Conservation (phyloP, 2,329 filamentous ascomycete species). For the Seiridium cupressi region DNA sequence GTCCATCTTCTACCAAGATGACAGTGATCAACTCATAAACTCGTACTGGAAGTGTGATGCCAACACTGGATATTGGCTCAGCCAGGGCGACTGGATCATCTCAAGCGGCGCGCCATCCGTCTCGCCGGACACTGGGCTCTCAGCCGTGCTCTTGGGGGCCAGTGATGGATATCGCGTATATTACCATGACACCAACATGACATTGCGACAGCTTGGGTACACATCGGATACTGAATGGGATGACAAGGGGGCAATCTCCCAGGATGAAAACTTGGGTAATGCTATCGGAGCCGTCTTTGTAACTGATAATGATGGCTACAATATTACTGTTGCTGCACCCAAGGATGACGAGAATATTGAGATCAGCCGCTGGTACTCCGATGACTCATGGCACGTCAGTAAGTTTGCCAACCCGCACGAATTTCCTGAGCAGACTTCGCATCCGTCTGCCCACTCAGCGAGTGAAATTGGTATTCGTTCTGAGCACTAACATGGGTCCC, state of each 20-base stretch:
- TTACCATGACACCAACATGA: slow-evolving; percentile 31
- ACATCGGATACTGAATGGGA: slow-evolving; percentile 24
- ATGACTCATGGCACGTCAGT: slow-evolving; percentile 32
- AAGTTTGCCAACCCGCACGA: slow-evolving; percentile 9
- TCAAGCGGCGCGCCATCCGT: slow-evolving; percentile 22
- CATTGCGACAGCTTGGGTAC: slow-evolving; percentile 31
- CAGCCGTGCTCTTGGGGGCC: slow-evolving; percentile 28
- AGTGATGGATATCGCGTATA: slow-evolving; percentile 34
- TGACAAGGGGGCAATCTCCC: slow-evolving; percentile 29
- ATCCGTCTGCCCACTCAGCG: no score
- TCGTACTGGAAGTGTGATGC: slow-evolving; percentile 31
- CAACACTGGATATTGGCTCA: slow-evolving; percentile 29
- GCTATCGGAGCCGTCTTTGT: slow-evolving; percentile 28
- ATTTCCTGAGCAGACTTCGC: neutral
- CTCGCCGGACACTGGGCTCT: slow-evolving; percentile 27
- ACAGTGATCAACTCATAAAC: slow-evolving; percentile 28
- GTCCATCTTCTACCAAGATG: slow-evolving; percentile 33
- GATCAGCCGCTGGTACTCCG: slow-evolving; percentile 23
- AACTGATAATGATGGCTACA: slow-evolving; percentile 15
- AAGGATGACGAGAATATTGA: slow-evolving; percentile 31
- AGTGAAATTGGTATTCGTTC: no score
- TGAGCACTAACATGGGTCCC: neutral
- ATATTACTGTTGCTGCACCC: slow-evolving; percentile 33
- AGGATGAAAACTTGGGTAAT: slow-evolving; percentile 23
- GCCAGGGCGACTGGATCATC: slow-evolving; percentile 27